Evolutionary conservation across 345 rosid species (phyloP), one percentile per base, ranked within the genome.

Genomic region (Barbarea vulgaris): DNA sequence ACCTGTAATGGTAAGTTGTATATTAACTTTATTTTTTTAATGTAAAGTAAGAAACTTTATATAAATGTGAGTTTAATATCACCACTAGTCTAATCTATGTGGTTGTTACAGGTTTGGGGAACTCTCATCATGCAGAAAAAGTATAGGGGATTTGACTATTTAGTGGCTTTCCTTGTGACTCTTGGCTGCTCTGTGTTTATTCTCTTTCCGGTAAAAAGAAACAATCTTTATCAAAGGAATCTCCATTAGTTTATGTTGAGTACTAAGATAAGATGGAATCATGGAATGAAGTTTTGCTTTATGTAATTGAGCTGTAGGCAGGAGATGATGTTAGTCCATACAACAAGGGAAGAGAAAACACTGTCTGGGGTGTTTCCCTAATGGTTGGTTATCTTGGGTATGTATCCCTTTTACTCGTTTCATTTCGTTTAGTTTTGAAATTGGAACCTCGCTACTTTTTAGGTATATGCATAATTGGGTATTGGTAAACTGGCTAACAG

Each of bases 311-410:
- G 36, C 2, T 83, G 77, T 75, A 95, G 99, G 96, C 88, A 22
- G 99, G 96, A 70, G 66, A 82, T 67, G 97, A 92, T 64, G 70
- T 90, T 44, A 95, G 85, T 76, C 97, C 97, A 47, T 89, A 89
- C 80, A 89, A 81, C 65, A 87, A 81, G 75, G 96, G 98, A 76
- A 87, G 99, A 76, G 97, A 95, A 73, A 95, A 87, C 74, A 95
- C 99, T 41, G 89, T 86, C 6, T 90, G 97, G 97, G 99, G 99
- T 42, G 89, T 87, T 69, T 87, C 88, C 52, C 81, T 95, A 73
- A 95, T 95, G 97, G 80, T 81, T 55, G 93, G 97, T 78, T 95
- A 95, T 87, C 96, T 95, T 28, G 97, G 97, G 99, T 95, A 89
- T 53, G 41, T 54, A 44, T 77, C 71, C 50, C 48, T 72, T 34